Evolutionary conservation across 1,284 basidiomycete genomes (phyloP), one percentile per base, ranked within the genome.

Genomic region (Ustilago xerochloae): DNA sequence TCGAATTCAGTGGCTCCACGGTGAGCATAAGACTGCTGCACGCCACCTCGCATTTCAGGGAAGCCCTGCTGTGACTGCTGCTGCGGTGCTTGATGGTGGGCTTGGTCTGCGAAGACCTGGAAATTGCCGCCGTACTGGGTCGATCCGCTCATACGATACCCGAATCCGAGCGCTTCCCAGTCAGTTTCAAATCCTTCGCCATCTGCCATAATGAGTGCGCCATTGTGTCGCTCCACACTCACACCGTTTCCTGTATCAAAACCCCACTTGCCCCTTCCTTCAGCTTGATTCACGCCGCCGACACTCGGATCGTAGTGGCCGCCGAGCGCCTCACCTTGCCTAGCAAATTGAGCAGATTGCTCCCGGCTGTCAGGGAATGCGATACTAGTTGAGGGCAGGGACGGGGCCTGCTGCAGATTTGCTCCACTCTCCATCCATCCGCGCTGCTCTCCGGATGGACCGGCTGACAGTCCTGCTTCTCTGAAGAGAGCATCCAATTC

Each of bases 151-250:
- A 74, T 68, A 4, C 71, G 54, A 39, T 57, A 74, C 0, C 66
- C 71, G 32, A 74, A 66, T 0, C 71, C 71, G 2, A 74, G 52
- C 20, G 71, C 63, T 43, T 74, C 71, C 71, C 71, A 74, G 41
- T 74, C 71, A 1, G 70, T 61, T 13, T 73, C 70, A 20, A 58
- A 58, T 7, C 28, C 60, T 35, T 61, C 69, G 18, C 56, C 39
- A 0, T 59, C 60, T 2, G 22, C 43, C 51, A 56, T 28, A 18
- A 54, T 12, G 8, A 20, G 48, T 4, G 24, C 49, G 0, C 36
- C 45, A 12, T 39, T 39, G n/a, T 39, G 46, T 33, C 41, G 59
- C 46, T 49, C 50, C 2, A 41, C 24, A 18, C 30, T 35, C 29
- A 35, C 28, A 12, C 9, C 10, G 3, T 46, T n/a, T 6, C 22